Evolutionary conservation across 2,329 filamentous ascomycete species (phyloP), one percentile per base, ranked within the genome.

Genomic region (Monilinia vaccinii-corymbosi): DNA sequence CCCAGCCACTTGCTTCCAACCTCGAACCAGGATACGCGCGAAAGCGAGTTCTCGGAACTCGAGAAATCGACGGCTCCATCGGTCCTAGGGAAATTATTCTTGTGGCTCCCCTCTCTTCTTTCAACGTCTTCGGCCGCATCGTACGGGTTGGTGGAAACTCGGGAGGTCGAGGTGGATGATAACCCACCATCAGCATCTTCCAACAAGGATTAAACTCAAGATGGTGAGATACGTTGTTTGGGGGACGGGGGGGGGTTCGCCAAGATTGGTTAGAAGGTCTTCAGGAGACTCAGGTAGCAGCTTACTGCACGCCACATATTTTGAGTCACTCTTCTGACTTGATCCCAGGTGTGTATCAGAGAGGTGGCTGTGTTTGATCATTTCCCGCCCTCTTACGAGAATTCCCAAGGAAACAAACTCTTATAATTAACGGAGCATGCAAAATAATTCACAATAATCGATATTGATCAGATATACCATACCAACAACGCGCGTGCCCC

Each of bases 281-380:
- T 32, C 9, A 1, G 8, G 1, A 55, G 1, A 44, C 8, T 7
- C 14, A 7, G 0, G 18, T 0, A 18, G 2, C 8, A 14, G 18
- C n/a, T 1, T 25, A n/a, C 9, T n/a, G 10, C 23, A 40, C 40
- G 16, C 16, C 25, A 28, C 3, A 28, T 28, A 6, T 28, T 28
- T 28, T 28, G 25, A n/a, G n/a, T n/a, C n/a, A n/a, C n/a, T n/a
- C n/a, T n/a, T n/a, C n/a, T n/a, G n/a, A n/a, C n/a, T n/a, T n/a
- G n/a, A n/a, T n/a, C n/a, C 25, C 25, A 28, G 25, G 3, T 28
- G 6, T 28, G 25, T 3, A 28, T 28, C 25, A 28, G 25, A 28
- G 25, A 28, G 25, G 25, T 28, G 25, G 25, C 25, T 6, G 6
- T 28, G 25, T 28, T 28, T 28, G 25, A 28, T 28, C 25, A 28